Percentiles rank a stretch among this genome's conserved stretches.
phyloP scores from a whole-genome alignment of 176 grass and related monocot genomes.

The Phoenix dactylifera region DNA sequence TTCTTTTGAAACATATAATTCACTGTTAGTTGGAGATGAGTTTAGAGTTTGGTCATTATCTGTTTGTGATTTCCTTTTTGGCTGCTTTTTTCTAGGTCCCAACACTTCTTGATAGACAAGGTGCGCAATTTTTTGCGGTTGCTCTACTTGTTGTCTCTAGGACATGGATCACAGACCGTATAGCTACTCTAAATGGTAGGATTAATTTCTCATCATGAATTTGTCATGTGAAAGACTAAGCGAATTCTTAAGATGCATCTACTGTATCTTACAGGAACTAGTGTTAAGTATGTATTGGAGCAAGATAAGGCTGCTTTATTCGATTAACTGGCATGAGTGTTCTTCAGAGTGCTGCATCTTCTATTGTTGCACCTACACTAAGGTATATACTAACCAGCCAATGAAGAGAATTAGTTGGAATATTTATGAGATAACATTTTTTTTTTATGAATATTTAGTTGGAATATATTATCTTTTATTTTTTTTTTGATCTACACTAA shows the following conservation, averaged over 20 bases:
- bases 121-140: constrained; percentile 80
- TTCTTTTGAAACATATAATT: too few species aligned
- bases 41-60: too few species aligned
- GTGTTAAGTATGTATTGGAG: constrained; percentile 93
- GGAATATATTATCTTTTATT: too few species aligned
- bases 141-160: constrained; percentile 88
- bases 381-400: constrained; percentile 30
- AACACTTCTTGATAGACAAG: constrained; percentile 90
- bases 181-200: constrained; percentile 94
- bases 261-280: constrained; percentile 60
- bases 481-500: too few species aligned
- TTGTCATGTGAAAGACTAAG: too few species aligned
- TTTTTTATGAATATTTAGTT: too few species aligned
- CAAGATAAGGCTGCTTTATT: constrained; percentile 95
- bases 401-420: too few species aligned
- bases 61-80: constrained; percentile 11
- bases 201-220: too few species aligned
- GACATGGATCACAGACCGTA: constrained; percentile 94
- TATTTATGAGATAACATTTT: too few species aligned
- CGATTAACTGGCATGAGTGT: constrained; percentile 82
- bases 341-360: constrained; percentile 94
- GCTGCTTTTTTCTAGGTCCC: constrained; percentile 54
- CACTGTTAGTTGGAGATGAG: too few species aligned
- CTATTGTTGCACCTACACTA: constrained; percentile 87
- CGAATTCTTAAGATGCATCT: too few species aligned